These are phyloP conservation scores for Solanum tarapatanum DNA, from an alignment of 257 asterid species.

Conservation along the genomic window DNA sequence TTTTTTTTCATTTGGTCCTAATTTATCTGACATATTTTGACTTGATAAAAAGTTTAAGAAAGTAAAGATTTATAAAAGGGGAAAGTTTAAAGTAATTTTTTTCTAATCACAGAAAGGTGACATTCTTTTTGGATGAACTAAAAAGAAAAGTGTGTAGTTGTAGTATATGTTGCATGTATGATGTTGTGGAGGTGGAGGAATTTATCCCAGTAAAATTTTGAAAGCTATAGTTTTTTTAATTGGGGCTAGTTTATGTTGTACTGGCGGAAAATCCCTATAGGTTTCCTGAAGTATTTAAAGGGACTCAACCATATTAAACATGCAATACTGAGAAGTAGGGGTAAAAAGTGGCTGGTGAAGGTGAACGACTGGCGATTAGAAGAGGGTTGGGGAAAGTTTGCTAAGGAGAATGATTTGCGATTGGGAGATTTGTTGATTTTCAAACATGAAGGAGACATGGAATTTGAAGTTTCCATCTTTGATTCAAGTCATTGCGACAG, in stretches of 20 bases:
- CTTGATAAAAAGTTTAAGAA: neutral
- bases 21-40: neutral
- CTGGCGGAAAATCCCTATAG: neutral
- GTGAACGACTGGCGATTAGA: neutral
- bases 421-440: neutral
- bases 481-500: neutral
- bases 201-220: neutral
- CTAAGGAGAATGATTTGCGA: neutral
- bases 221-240: neutral
- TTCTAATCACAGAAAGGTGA: rapidly evolving
- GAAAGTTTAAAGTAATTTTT: neutral
- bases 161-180: neutral
- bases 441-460: neutral
- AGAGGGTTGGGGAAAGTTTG: neutral
- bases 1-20: neutral
- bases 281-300: neutral
- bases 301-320: neutral
- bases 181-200: neutral
- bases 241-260: neutral
- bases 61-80: neutral
- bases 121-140: neutral
- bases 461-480: neutral
- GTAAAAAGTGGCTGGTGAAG: neutral
- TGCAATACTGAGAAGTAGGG: neutral
- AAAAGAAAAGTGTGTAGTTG: neutral